Evolutionary conservation across 768 basidiomycete genomes (phyloP).

Genomic region (Omphalotus guepiniiformis): DNA sequence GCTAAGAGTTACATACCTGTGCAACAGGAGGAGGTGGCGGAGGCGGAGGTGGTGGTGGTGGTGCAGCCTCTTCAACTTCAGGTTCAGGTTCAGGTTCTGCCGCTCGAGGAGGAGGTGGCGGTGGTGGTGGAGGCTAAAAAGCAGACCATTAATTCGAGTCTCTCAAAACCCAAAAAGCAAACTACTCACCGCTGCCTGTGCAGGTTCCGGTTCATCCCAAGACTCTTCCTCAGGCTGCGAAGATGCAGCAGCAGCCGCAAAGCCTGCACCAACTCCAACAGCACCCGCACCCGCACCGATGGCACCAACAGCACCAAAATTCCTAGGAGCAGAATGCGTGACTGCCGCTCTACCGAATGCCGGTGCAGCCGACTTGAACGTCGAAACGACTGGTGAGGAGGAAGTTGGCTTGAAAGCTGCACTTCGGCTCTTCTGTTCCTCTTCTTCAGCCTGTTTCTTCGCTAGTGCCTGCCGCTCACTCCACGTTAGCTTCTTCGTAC

Average conservation of each 20-base stretch:
- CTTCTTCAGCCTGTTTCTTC: conserved; percentile 82
- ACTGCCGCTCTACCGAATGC: conserved; percentile 43
- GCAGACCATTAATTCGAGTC: too few relatives aligned
- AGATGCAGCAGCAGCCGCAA: conserved; percentile 23
- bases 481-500: conserved; percentile 74
- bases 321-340: conserved; percentile 31
- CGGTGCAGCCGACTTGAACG: conserved; percentile 43
- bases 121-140: not conserved
- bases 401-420: conserved; percentile 43
- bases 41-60: conserved; percentile 44
- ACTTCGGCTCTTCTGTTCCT: conserved; percentile 58
- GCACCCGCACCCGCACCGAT: conserved; percentile 27
- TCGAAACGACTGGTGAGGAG: conserved; percentile 29
- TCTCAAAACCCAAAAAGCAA: not conserved
- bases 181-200: conserved; percentile 22
- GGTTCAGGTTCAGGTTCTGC: conserved; percentile 15
- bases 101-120: conserved; percentile 14
- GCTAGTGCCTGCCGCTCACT: conserved; percentile 88
- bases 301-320: conserved; percentile 38
- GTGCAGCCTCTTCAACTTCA: conserved; percentile 28
- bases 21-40: conserved; percentile 43
- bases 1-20: conserved; percentile 24
- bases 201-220: conserved; percentile 26
- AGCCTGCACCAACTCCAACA: conserved; percentile 32
- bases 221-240: conserved; percentile 15